Evolutionary conservation across 129 eudicot genomes (phyloP).

Genomic region (Flaveria linearis): DNA sequence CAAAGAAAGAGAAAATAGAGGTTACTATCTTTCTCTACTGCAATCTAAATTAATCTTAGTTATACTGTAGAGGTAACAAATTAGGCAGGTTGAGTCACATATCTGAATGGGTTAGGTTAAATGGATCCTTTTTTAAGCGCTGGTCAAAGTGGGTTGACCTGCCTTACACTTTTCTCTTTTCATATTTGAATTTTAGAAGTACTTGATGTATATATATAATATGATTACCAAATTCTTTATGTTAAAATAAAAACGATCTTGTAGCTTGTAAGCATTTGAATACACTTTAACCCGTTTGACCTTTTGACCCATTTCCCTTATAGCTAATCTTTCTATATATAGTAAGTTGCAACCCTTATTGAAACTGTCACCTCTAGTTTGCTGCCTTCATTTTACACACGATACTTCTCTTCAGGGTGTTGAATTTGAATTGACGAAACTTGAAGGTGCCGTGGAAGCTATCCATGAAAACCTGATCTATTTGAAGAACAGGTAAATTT

Average conservation of each 20-base stretch:
- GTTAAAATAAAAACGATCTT: not conserved
- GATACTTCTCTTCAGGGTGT: conserved; percentile 56
- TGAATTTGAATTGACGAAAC: conserved; percentile 80
- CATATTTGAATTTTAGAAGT: not conserved
- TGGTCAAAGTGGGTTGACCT: not conserved
- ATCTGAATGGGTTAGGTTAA: not conserved
- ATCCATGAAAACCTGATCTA: conserved; percentile 67
- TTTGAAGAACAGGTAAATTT: conserved; percentile 59
- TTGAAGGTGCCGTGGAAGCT: conserved; percentile 75
- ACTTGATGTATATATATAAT: not conserved
- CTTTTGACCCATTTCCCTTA: not conserved
- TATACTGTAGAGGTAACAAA: not conserved
- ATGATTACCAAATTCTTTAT: not conserved
- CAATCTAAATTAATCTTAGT: not conserved
- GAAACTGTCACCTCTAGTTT: not conserved
- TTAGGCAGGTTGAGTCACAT: not conserved
- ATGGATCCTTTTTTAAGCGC: not conserved
- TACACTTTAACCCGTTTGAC: conserved; percentile 2
- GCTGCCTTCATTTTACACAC: not conserved
- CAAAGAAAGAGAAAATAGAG: conserved; percentile 83
- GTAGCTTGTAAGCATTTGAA: not conserved
- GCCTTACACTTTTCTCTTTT: not conserved
- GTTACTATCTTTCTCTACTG: conserved; percentile 33
- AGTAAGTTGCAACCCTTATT: not conserved
- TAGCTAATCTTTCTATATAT: not conserved